Conservation (phyloP, 805 yeast species). For the Starmerella apicola region DNA sequence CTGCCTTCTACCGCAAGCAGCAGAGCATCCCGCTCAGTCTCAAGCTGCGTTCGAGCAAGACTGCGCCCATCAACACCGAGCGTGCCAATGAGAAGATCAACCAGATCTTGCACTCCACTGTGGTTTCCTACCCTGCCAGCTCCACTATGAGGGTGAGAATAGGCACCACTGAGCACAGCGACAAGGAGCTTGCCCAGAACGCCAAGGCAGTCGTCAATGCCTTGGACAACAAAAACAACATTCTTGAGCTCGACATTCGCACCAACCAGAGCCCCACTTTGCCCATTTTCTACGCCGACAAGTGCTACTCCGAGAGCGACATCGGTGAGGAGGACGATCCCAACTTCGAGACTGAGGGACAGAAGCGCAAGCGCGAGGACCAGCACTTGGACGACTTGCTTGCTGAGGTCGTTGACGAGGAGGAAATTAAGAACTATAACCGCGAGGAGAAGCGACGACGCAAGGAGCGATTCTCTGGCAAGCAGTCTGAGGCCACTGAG, state of each 20-base stretch:
- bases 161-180: slow-evolving; percentile 41
- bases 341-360: slow-evolving; percentile 23
- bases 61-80: slow-evolving; percentile 35
- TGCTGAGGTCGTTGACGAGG: slow-evolving; percentile 72
- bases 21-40: slow-evolving; percentile 56
- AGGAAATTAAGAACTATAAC: slow-evolving; percentile 48
- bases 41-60: slow-evolving; percentile 20
- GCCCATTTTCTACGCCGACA: slow-evolving; percentile 65
- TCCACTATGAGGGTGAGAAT: slow-evolving; percentile 51
- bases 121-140: slow-evolving; percentile 61
- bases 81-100: slow-evolving; percentile 48
- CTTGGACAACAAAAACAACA: slow-evolving; percentile 29
- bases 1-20: slow-evolving; percentile 56
- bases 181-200: slow-evolving; percentile 47
- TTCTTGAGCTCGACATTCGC: slow-evolving; percentile 45
- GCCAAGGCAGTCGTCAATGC: slow-evolving; percentile 40
- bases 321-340: slow-evolving; percentile 32
- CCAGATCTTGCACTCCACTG: slow-evolving; percentile 46
- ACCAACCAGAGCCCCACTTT: slow-evolving; percentile 64
- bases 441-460: slow-evolving; percentile 34
- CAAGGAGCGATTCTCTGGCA: slow-evolving; percentile 4
- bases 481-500: neutral
- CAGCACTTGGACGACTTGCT: slow-evolving; percentile 56
- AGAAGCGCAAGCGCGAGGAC: slow-evolving; percentile 23
- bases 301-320: slow-evolving; percentile 38